Base-by-base conservation (phyloP, 305 asterid genomes). In the Galium porrigens region DNA sequence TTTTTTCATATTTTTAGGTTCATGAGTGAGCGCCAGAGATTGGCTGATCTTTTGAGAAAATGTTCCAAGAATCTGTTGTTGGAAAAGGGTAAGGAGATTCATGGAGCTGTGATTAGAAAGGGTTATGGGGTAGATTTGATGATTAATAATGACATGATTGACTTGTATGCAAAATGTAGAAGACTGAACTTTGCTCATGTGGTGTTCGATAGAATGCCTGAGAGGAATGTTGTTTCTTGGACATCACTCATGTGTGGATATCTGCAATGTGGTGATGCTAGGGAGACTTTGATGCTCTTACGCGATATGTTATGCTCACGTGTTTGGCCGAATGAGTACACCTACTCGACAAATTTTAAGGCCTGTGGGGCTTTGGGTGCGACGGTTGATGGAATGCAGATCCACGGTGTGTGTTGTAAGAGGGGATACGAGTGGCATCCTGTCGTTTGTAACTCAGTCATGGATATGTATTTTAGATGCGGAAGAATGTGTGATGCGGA, bases 191-290 rank as follows among this genome's bases (percentile, higher is more conserved):
- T 52, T 3, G 89, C 88, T 9, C 72, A 34, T 58, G 39, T 0
- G 0, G 77, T 83, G 83, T 85, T 85, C 49, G 78, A 78, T 54
- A 64, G 33, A 81, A 86, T 86, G 94, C 77, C 69, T 46, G 72
- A 76, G 7, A 80, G 85, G 17, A 79, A 80, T 68, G 84, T 83
- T 44, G 88, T 85, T 64, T 80, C 89, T 57, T 85, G 94, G 94
- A 81, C 89, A 36, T 70, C 86, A 58, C 66, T 81, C 20, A 83
- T 82, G 86, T 74, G 82, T 68, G 87, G 78, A 48, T 74, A 78
- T 72, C 54, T 85, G 58, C 72, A 64, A 42, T 25, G 37, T 6
- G 74, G 79, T 64, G 65, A 74, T 57, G 80, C 78, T 2, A 65
- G 66, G 61, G 78, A 71, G 29, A 74, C 86, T 0, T 57, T 83